Base-by-base conservation (phyloP, 768 basidiomycete species). In the Strobilomyces confusus region DNA sequence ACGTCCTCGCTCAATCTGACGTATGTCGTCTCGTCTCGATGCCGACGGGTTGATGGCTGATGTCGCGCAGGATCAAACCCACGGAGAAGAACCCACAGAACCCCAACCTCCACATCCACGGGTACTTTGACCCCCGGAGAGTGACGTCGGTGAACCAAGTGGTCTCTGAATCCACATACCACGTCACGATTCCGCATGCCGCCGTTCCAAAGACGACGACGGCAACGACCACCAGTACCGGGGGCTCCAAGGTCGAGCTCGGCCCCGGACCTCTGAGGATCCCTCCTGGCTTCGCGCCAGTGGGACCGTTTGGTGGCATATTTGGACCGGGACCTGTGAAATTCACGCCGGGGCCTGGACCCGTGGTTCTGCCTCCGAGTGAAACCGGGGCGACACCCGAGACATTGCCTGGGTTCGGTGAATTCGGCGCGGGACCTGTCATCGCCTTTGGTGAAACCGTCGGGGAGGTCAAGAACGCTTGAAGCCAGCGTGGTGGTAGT, bases 1-100 rank as follows among this genome's bases (percentile, higher is more conserved):
- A 67, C 54, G 0, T 75, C 73, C 4, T 76, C 75, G 7, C 23
- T 77, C 32, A 77, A 77, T 34, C 55, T 75, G 1, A 63, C 66
- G 76, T 76, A 63, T 55, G 73, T 57, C 6, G 9, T 49, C 19
- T 34, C 29, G 9, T 9, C 29, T 9, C 29, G 29, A 29, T 29
- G 7, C 5, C 29, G 29, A 29, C 29, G 5, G 3, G 19, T 9
- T 2, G 37, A 13, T n/a, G 23, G 9, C 20, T 12, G 15, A 11
- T 34, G 23, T 32, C 22, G 32, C 32, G 37, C 23, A 71, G 68
- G 12, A 69, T 69, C 6, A 48, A 68, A 52, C 60, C 69, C 15
- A 72, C 70, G 3, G 63, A 70, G 51, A 59, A 62, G 50, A 43
- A 48, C 5, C 66, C 56, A 1, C 45, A 20, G 52, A 58, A 58